phyloP scores from a whole-genome alignment of 495 filamentous ascomycete genomes.

The Penicillium turbatum region DNA sequence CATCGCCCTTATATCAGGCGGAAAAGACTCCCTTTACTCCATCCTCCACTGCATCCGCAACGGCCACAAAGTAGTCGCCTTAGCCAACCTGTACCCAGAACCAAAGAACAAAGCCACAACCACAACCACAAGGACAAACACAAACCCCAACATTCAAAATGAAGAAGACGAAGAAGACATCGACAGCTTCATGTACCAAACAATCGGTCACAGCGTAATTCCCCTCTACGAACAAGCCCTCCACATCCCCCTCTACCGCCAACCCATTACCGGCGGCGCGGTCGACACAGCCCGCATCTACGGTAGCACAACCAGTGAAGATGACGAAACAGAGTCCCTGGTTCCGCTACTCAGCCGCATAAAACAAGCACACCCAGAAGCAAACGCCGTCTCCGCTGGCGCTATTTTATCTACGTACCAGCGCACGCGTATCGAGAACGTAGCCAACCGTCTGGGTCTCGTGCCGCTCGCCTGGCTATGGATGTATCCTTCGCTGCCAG shows the following conservation, averaged over 20 bases:
- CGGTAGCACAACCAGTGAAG: slow-evolving; percentile 13
- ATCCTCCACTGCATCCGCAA: slow-evolving; percentile 83
- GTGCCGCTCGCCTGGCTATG: slow-evolving; percentile 82
- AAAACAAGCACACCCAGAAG: slow-evolving; percentile 60
- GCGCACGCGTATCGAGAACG: slow-evolving; percentile 86
- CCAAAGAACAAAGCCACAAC: background rate
- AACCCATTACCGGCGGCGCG: slow-evolving; percentile 63
- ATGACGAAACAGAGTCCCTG: slow-evolving; percentile 87
- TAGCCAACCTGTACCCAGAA: slow-evolving; percentile 79
- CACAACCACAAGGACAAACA: no score
- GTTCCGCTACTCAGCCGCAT: slow-evolving; percentile 65
- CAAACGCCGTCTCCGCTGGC: slow-evolving; percentile 81
- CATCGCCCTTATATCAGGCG: slow-evolving; percentile 89
- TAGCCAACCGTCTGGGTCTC: slow-evolving; percentile 71
- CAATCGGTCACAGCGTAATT: slow-evolving; percentile 81
- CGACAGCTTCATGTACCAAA: slow-evolving; percentile 99
- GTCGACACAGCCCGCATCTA: slow-evolving; percentile 48
- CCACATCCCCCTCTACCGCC: slow-evolving; percentile 72
- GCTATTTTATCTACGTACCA: slow-evolving; percentile 95
- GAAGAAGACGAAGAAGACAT: slow-evolving; percentile 59
- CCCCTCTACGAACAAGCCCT: slow-evolving; percentile 79
- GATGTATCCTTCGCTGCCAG: slow-evolving; percentile 76
- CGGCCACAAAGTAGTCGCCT: slow-evolving; percentile 78
- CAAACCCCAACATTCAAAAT: background rate
- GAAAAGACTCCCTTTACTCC: slow-evolving; percentile 94